Evolutionary conservation across 805 yeast species (phyloP).

Genomic region (Ascoidea rubescens): DNA sequence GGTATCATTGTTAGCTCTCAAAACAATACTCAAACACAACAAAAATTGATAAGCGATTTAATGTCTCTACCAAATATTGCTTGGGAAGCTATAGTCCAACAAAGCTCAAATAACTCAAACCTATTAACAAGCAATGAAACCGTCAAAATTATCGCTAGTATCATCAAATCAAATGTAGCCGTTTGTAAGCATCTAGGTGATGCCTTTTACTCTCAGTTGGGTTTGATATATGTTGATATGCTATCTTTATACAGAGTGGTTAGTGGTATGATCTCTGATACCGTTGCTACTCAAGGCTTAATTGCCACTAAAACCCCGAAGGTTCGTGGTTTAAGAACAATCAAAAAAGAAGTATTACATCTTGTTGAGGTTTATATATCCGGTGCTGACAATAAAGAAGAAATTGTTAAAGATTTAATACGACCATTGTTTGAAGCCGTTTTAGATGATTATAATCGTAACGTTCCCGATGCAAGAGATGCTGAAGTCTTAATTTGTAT

Average conservation of each 20-base stretch:
- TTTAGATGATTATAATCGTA: constrained; percentile 74
- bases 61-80: constrained; percentile 92
- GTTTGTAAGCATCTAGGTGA: constrained; percentile 93
- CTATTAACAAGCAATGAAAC: constrained; percentile 67
- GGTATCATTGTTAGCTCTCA: constrained; percentile 89
- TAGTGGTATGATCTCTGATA: constrained; percentile 67
- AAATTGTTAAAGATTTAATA: constrained; percentile 69
- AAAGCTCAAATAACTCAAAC: constrained; percentile 74
- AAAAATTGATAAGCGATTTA: constrained; percentile 56
- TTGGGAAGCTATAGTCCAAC: constrained; percentile 80
- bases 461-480: constrained; percentile 94
- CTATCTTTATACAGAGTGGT: constrained; percentile 81
- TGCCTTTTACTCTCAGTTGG: constrained; percentile 78
- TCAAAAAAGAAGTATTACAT: constrained; percentile 85
- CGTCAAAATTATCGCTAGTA: constrained; percentile 84
- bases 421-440: constrained; percentile 77
- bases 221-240: constrained; percentile 79
- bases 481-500: constrained; percentile 94
- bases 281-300: constrained; percentile 67
- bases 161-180: constrained; percentile 89
- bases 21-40: constrained; percentile 51
- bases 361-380: constrained; percentile 80
- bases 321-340: constrained; percentile 89
- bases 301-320: constrained; percentile 91
- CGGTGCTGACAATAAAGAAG: constrained; percentile 76